Evolutionary conservation across 805 yeast genomes (phyloP), one percentile per base, ranked within the genome.

Genomic region (Starmerella bombi): DNA sequence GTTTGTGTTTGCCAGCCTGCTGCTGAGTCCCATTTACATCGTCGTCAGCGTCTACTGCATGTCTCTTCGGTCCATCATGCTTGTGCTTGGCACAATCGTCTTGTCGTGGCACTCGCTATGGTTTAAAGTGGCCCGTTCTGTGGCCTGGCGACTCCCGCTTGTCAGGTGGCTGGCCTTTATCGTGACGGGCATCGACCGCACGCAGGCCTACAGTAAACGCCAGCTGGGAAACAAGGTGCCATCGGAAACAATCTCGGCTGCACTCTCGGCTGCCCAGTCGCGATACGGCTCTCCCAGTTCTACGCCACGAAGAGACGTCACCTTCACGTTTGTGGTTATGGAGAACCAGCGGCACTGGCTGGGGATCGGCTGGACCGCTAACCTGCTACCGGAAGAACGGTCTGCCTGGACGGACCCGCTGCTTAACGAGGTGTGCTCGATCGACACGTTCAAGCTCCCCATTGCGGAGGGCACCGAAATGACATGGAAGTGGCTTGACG

Each of bases 351-450:
- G 98, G 56, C 76, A 93, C 53, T 88, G 98, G 98, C 67, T 88
- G 30, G 97, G 96, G 12, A 82, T 88, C 52, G 98, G 98, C 10
- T 88, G 98, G 98, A 88, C 97, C 0, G 69, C 93, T 14, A 85
- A 85, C 55, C 67, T 91, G 57, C 68, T 91, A 46, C 78, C 93
- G 37, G 88, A 88, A 57, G 98, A 88, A 62, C 72, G 98, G 56
- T 77, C 94, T 0, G 79, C 97, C 3, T 88, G 97, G 96, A 86
- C 97, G 0, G 98, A 88, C 58, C 96, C 86, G 59, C 86, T 85
- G 55, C 65, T 85, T 47, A 88, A 86, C 59, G 94, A 85, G 57
- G 72, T 83, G 1, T 74, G 80, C 5, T 67, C 85, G 7, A 77
- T 86, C 16, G 91, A 80, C 5, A 62, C 69, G 16, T 88, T 88